Percentiles rank a stretch among this genome's conserved stretches.
Evolutionary conservation across 1,284 basidiomycete species (phyloP).

Genomic region (Moesziomyces globuligerus): DNA sequence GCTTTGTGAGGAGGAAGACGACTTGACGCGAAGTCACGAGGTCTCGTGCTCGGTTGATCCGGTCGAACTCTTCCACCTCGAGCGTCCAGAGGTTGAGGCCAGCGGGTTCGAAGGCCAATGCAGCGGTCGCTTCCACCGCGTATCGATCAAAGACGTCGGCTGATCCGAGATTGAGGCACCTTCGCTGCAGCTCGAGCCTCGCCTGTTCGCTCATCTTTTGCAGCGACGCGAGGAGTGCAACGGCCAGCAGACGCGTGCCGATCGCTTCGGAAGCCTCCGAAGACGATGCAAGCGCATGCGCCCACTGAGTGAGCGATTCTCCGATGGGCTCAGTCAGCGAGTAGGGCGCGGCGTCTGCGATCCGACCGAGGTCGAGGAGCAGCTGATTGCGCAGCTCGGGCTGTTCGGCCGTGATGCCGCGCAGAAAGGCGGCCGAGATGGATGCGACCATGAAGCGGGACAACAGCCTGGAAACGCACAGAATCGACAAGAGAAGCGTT

Average conservation of each 20-base stretch:
- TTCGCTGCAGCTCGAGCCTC: slow-evolving; percentile 29
- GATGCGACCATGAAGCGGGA: slow-evolving; percentile 31
- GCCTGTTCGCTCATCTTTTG: slow-evolving; percentile 42
- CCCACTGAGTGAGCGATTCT: slow-evolving; percentile 9
- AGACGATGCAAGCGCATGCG: slow-evolving; percentile 35
- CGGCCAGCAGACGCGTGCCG: slow-evolving; percentile 50
- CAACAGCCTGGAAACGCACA: slow-evolving; percentile 4
- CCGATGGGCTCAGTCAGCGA: slow-evolving; percentile 9
- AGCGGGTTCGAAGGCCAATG: slow-evolving; percentile 21
- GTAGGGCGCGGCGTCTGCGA: slow-evolving; percentile 20
- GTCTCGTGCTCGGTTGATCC: slow-evolving; percentile 11
- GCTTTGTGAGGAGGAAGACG: neutral
- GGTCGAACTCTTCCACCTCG: slow-evolving; percentile 33
- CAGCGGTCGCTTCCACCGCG: slow-evolving; percentile 18
- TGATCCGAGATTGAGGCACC: slow-evolving; percentile 16
- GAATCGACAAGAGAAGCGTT: no score
- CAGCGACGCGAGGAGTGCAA: slow-evolving; percentile 44
- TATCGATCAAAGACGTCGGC: slow-evolving; percentile 7
- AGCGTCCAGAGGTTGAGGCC: slow-evolving; percentile 50
- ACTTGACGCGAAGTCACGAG: slow-evolving; percentile 5
- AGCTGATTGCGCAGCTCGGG: slow-evolving; percentile 28
- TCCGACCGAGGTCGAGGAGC: slow-evolving; percentile 29
- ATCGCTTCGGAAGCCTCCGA: slow-evolving; percentile 7
- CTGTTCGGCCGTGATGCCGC: slow-evolving; percentile 4
- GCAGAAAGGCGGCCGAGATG: slow-evolving; percentile 30